Percentiles rank a stretch among this genome's conserved stretches.
Conservation (phyloP, 2,329 filamentous ascomycete species). For the Colletotrichum acutatum region DNA sequence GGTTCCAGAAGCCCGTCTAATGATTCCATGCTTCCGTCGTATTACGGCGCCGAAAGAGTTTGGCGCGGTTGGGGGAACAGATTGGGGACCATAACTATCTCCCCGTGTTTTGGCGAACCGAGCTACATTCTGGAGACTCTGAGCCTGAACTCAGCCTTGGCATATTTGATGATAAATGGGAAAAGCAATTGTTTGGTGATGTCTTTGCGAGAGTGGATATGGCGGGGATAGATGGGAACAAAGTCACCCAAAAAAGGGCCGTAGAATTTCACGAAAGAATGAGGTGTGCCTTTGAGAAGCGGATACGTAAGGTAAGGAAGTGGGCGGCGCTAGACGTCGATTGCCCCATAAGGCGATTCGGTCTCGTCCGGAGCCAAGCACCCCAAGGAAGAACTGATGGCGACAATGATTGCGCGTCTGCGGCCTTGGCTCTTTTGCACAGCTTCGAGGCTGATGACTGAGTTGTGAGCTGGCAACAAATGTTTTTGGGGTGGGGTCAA, state of each 20-base stretch:
- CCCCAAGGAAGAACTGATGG: conserved; percentile 26
- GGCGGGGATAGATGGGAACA: conserved; percentile 20
- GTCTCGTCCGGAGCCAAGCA: conserved; percentile 29
- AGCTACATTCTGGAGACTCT: background rate
- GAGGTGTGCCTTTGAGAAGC: background rate
- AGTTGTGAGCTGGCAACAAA: conserved; percentile 8
- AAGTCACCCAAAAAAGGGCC: conserved; percentile 7
- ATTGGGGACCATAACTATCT: background rate
- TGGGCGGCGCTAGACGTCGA: conserved; percentile 15
- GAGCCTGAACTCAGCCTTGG: too few relatives aligned
- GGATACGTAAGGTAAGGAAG: background rate
- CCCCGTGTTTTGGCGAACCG: background rate
- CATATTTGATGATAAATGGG: background rate
- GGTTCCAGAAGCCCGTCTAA: conserved; percentile 16
- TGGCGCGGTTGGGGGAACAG: background rate
- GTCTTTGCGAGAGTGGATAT: conserved; percentile 20
- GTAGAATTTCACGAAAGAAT: conserved; percentile 6
- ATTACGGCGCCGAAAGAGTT: background rate
- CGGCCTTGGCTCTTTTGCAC: conserved; percentile 32
- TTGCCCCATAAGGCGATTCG: conserved; percentile 22
- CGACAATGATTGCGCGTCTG: conserved; percentile 37
- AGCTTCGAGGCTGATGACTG: conserved; percentile 21
- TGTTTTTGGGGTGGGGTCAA: background rate
- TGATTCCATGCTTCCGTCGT: background rate
- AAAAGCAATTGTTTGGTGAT: background rate